These are phyloP conservation scores for Leptographium lundbergii DNA, from an alignment of 2,329 filamentous ascomycete species.

Conservation along the genomic window DNA sequence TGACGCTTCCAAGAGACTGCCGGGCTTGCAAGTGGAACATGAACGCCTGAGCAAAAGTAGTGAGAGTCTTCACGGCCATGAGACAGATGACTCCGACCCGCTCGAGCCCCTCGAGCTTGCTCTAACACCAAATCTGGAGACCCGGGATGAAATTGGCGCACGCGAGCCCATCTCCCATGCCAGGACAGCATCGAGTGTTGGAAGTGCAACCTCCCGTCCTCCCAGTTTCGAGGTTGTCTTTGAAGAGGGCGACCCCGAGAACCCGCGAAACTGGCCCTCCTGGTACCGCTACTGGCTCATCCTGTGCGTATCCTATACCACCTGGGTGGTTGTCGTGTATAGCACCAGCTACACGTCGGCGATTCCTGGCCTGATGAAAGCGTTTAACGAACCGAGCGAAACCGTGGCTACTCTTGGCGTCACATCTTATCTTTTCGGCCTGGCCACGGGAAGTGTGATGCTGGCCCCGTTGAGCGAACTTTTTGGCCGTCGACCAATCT, in stretches of 20 bases:
- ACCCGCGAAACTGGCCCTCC: conserved; percentile 57
- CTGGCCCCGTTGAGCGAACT: conserved; percentile 60
- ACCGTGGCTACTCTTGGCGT: conserved; percentile 56
- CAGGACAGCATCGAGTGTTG: conserved; percentile 26
- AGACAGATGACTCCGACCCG: conserved; percentile 11
- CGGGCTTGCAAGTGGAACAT: not conserved
- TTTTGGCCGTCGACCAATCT: conserved; percentile 52
- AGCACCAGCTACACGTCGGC: conserved; percentile 64
- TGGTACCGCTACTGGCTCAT: conserved; percentile 27
- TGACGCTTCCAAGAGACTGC: not conserved
- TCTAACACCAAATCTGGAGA: conserved; percentile 10
- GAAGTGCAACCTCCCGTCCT: conserved; percentile 24
- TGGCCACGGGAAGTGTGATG: conserved; percentile 57
- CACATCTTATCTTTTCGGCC: conserved; percentile 60
- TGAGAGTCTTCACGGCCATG: conserved; percentile 1
- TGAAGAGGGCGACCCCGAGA: conserved; percentile 41
- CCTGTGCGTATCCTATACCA: conserved; percentile 28
- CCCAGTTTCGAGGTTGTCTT: conserved; percentile 59
- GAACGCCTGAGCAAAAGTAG: not conserved
- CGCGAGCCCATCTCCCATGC: conserved; percentile 25
- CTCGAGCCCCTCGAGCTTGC: conserved; percentile 12
- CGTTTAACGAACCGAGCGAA: conserved; percentile 41
- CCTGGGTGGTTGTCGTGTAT: conserved; percentile 46
- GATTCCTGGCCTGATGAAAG: conserved; percentile 50
- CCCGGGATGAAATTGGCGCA: conserved; percentile 7